Evolutionary conservation across 441 rosid genomes (phyloP).

Genomic region (Flueggea neowawraea): DNA sequence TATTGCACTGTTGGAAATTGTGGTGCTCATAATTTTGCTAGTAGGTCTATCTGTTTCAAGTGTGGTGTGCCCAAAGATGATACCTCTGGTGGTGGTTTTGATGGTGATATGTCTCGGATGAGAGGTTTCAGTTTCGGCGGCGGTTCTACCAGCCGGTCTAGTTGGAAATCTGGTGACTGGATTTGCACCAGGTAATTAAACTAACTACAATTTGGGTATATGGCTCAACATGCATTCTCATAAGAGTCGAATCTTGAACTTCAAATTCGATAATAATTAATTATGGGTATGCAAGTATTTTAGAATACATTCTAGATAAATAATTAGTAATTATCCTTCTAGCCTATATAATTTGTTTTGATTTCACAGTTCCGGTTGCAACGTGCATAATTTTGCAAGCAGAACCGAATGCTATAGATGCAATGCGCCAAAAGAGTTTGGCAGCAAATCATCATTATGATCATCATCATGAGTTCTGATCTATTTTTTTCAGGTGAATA

Average conservation of each 20-base stretch:
- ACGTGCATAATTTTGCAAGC: constrained; percentile 88
- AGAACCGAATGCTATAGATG: constrained; percentile 86
- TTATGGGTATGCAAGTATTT: too few species aligned
- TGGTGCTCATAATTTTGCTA: constrained; percentile 91
- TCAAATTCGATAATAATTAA: too few species aligned
- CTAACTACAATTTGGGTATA: too few species aligned
- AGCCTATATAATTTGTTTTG: neutral
- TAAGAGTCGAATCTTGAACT: too few species aligned
- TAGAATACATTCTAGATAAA: too few species aligned
- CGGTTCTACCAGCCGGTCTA: constrained; percentile 43
- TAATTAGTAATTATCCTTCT: too few species aligned
- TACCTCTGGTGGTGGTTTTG: constrained; percentile 26
- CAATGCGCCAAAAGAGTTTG: constrained; percentile 74
- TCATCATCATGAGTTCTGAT: too few species aligned
- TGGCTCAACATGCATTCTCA: too few species aligned
- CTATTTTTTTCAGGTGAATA: too few species aligned
- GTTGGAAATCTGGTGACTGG: constrained; percentile 98
- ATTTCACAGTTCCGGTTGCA: constrained; percentile 44
- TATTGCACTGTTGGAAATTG: constrained; percentile 69
- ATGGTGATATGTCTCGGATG: constrained; percentile 41
- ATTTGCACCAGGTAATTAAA: constrained; percentile 67
- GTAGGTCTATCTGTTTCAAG: constrained; percentile 80
- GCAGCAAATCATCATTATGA: constrained; percentile 53
- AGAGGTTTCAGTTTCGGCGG: constrained; percentile 44
- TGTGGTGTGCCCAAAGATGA: constrained; percentile 78